Evolutionary conservation across 345 rosid species (phyloP), one percentile per base, ranked within the genome.

Genomic region (Kandelia obovata): DNA sequence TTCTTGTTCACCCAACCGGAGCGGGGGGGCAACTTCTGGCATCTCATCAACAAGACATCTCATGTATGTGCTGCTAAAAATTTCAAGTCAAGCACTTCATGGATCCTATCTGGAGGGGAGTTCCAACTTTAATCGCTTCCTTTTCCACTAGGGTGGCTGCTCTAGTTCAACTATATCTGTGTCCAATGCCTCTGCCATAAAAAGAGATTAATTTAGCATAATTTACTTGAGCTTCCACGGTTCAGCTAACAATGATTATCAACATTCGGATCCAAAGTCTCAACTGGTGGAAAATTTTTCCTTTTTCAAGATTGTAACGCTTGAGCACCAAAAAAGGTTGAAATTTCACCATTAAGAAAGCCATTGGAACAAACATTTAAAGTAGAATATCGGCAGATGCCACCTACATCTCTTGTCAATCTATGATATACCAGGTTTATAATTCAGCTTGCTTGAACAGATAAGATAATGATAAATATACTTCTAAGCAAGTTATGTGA

Each of bases 101-200:
- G 83, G 85, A 79, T 81, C 52, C 85, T 74, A 61, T 64, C 64
- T 1, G 9, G 68, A 21, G 68, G 68, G 58, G 60, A 60, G 53
- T 71, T 55, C 80, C 70, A 71, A 69, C 80, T 75, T 69, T 78
- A 82, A 74, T 74, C 77, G 79, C 75, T 65, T 17, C 27, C 27
- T 55, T n/a, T 2, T 69, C 68, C 73, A 32, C 59, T 77, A 74
- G 2, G 80, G 82, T 52, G 83, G 79, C 71, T 73, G 78, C 68
- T 69, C 72, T 67, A 55, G 66, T 79, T 71, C 78, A 78, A 83
- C 79, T 17, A 71, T 70, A 74, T 80, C 87, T 65, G 80, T 71
- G 71, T 77, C 87, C 37, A 67, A 69, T 70, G 76, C 74, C 70
- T 80, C 86, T 83, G 83, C 79, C 73, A 83, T 37, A 68, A 73